Conservation (phyloP, 116 monocot species). For the Trichopus zeylanicus region DNA sequence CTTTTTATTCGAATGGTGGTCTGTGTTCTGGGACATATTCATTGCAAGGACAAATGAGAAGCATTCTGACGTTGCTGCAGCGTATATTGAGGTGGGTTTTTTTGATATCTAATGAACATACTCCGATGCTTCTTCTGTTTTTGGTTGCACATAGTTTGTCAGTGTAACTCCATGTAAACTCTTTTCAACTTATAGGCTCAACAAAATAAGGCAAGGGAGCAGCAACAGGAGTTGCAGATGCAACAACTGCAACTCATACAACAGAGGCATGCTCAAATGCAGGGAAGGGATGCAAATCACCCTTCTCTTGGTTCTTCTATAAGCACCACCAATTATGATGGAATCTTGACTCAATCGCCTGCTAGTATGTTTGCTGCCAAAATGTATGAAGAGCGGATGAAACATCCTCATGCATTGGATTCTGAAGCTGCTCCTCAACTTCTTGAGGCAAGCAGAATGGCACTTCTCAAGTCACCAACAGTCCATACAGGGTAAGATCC, state of each 20-base stretch:
- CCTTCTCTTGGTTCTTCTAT: constrained; percentile 35
- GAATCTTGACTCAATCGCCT: constrained; percentile 41
- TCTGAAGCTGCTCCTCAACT: constrained; percentile 7
- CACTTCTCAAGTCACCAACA: constrained; percentile 66
- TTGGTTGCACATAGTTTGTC: not conserved
- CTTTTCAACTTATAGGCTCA: constrained; percentile 33
- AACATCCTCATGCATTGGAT: constrained; percentile 56
- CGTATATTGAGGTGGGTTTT: constrained; percentile 64
- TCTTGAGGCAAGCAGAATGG: constrained; percentile 41
- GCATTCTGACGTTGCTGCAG: constrained; percentile 89
- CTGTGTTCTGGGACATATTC: constrained; percentile 97
- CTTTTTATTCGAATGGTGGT: constrained; percentile 98
- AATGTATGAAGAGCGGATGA: constrained; percentile 68
- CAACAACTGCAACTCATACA: constrained; percentile 26
- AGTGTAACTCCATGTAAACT: not conserved
- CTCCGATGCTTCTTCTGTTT: not conserved
- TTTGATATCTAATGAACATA: not conserved
- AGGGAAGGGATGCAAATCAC: constrained; percentile 34
- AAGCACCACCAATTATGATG: constrained; percentile 33
- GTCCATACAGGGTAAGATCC: constrained; percentile 63
- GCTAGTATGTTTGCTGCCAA: constrained; percentile 71
- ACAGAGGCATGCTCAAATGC: constrained; percentile 17
- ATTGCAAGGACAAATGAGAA: constrained; percentile 97
- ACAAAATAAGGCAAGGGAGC: constrained; percentile 51
- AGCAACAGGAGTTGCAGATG: constrained; percentile 7